Conservation (phyloP, 176 grass and related monocot species). For the Juncus inflexus region DNA sequence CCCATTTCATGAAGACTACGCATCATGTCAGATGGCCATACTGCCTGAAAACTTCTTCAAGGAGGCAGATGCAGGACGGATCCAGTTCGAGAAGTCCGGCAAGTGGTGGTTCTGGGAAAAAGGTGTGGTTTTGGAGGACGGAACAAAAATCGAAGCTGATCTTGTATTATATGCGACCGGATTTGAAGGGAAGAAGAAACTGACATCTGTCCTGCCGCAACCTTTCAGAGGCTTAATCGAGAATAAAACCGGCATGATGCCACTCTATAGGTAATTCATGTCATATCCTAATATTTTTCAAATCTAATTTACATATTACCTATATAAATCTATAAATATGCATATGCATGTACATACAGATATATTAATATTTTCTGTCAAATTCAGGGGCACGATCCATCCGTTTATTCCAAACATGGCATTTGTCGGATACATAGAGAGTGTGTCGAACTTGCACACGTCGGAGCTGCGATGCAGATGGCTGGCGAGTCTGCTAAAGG, state of each 20-base stretch:
- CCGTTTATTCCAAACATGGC: conserved; percentile 95
- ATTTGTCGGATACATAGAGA: conserved; percentile 96
- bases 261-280: conserved; percentile 55
- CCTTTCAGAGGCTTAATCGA: conserved; percentile 49
- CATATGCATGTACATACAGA: neutral
- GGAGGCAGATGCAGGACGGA: conserved; percentile 55
- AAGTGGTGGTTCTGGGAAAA: conserved; percentile 74
- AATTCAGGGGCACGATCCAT: conserved; percentile 74
- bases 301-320: neutral
- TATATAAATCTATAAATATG: neutral
- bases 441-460: conserved; percentile 97
- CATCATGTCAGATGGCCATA: conserved; percentile 96
- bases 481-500: conserved; percentile 65
- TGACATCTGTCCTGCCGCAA: conserved; percentile 57
- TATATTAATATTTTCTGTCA: neutral
- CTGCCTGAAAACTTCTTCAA: conserved; percentile 91
- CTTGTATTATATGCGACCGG: conserved; percentile 93
- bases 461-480: conserved; percentile 92
- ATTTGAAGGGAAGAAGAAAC: conserved; percentile 92
- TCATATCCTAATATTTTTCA: neutral
- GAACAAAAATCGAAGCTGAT: conserved; percentile 70
- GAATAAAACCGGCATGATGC: conserved; percentile 71
- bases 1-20: conserved; percentile 98
- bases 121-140: conserved; percentile 65
- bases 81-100: conserved; percentile 46